Evolutionary conservation across 78 protist genomes (phyloP).

Genomic region (Planoprotostelium fungivorum): DNA sequence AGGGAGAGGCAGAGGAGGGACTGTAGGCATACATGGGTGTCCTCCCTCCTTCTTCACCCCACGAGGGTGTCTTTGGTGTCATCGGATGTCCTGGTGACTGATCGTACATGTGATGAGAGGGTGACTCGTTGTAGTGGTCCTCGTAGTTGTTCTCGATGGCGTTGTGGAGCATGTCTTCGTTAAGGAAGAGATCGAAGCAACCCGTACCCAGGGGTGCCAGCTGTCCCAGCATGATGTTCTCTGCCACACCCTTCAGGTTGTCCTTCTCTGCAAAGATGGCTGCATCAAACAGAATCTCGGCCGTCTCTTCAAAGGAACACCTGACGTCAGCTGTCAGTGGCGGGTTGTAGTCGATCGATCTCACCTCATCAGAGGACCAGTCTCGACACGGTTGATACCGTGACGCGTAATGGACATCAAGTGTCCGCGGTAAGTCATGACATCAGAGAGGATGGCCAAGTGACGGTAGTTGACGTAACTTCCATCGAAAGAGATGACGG

Average conservation of each 20-base stretch:
- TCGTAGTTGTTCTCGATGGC: conserved; percentile 49
- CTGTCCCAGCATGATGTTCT: conserved; percentile 96
- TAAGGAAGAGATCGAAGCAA: conserved; percentile 80
- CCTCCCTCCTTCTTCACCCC: conserved; percentile 65
- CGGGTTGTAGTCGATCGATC: conserved; percentile 83
- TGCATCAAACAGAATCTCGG: conserved; percentile 96
- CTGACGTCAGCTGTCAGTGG: too few relatives aligned
- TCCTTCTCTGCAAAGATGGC: conserved; percentile 87
- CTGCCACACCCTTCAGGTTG: conserved; percentile 91
- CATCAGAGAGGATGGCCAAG: conserved; percentile 90
- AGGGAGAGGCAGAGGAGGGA: conserved; percentile 65
- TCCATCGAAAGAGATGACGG: conserved; percentile 85
- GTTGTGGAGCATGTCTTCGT: conserved; percentile 63
- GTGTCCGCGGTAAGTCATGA: conserved; percentile 95
- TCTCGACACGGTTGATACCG: conserved; percentile 93
- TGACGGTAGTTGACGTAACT: conserved; percentile 99
- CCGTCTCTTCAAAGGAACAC: conserved; percentile 99
- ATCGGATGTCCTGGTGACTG: conserved; percentile 32
- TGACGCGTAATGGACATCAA: conserved; percentile 97
- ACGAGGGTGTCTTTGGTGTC: conserved; percentile 49
- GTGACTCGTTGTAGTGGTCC: conserved; percentile 68
- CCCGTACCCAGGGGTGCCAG: conserved; percentile 92
- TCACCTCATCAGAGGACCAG: conserved; percentile 66
- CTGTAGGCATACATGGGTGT: conserved; percentile 63
- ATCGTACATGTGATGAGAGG: conserved; percentile 75